Conservation (phyloP, 225 moss, liverwort and hornwort genomes). For the Climacium dendroides region DNA sequence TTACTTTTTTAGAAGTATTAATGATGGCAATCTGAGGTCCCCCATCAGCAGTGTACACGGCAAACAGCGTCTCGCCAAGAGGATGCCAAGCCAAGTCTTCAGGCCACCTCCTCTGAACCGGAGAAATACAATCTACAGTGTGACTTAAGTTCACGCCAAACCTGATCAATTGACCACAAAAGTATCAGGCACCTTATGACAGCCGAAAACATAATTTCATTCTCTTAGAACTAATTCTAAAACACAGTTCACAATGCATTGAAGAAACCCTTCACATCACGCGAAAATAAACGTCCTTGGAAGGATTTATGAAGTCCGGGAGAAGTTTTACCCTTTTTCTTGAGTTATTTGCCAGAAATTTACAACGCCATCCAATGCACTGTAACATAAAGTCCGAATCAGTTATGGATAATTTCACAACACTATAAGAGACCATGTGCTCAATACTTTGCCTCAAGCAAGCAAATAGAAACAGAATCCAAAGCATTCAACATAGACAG, state of each 20-base stretch:
- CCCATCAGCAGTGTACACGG: slow-evolving; percentile 39
- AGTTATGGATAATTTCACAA: not conserved
- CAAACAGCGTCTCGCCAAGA: slow-evolving; percentile 37
- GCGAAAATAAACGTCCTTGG: not conserved
- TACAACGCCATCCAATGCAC: slow-evolving; percentile 84
- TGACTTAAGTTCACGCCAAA: slow-evolving; percentile 67
- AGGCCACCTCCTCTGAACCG: slow-evolving; percentile 76
- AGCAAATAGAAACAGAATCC: not conserved
- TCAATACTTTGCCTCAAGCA: not conserved
- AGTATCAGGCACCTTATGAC: not conserved
- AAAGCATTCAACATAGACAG: not conserved
- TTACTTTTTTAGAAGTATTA: slow-evolving; percentile 25
- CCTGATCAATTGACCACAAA: slow-evolving; percentile 26
- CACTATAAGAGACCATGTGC: not conserved
- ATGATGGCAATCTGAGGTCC: slow-evolving; percentile 44
- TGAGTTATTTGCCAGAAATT: slow-evolving; percentile 87
- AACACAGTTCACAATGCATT: not conserved
- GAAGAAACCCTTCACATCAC: not conserved
- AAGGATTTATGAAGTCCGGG: not conserved
- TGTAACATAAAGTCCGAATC: slow-evolving; percentile 21
- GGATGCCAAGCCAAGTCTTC: slow-evolving; percentile 74
- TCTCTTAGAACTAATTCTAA: not conserved
- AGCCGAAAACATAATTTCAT: not conserved
- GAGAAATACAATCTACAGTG: slow-evolving; percentile 65
- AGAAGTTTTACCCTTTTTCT: slow-evolving; percentile 54